Evolutionary conservation across 805 yeast species (phyloP), one percentile per base, ranked within the genome.

Genomic region (Torulaspora microellipsoides): DNA sequence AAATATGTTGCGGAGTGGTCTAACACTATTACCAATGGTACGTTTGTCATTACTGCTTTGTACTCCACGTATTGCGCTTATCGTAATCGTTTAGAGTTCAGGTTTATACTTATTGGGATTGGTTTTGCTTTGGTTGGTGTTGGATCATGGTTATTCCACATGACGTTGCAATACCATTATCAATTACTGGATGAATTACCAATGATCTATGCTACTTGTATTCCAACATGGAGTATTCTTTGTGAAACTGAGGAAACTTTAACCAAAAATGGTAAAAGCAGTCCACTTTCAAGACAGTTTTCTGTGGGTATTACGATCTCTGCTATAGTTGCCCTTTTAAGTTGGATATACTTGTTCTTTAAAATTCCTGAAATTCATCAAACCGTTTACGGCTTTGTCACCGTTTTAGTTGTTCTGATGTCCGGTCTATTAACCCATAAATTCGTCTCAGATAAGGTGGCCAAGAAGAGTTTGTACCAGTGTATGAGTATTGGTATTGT

Each of bases 181-280:
- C 99, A 93, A 68, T 64, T 93, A 50, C 72, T 93, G 64, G 99
- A 93, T 68, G 99, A 93, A 64, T 72, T 93, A 57, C 99, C 99
- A 32, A 93, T 93, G 99, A 87, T 93, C 49, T 93, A 93, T 67
- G 97, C 96, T 15, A 93, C 99, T 2, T 91, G 96, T 51, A 81
- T 91, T 23, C 98, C 99, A 0, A 81, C 88, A 48, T 87, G 95
- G 95, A 75, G 82, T 34, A 80, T 85, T 1, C 81, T 83, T 52
- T 75, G 85, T 36, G 85, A 80, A 58, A 78, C 77, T 32, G 69
- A 66, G 23, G 45, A 47, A 20, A 42, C 48, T 14, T 25, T 53
- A 28, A 36, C 40, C 15, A 15, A 36, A 15, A 33, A 37, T 27
- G 42, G 47, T 28, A 30, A 34, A 39, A 43, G 45, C 23, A 45